phyloP scores from a whole-genome alignment of 345 rosid species.

The Boechera stricta region DNA sequence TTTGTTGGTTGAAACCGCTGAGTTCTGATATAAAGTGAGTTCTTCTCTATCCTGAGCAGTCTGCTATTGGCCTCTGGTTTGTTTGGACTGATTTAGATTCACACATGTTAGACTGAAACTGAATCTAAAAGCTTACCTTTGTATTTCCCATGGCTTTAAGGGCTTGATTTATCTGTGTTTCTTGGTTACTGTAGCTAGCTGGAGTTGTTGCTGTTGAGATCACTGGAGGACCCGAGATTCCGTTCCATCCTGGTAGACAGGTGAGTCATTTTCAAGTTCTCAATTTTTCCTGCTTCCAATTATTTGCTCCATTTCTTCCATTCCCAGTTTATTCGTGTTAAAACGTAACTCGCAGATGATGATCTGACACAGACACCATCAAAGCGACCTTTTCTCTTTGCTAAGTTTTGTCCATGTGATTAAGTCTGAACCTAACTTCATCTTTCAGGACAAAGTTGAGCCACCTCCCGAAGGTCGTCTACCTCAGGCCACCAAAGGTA shows the following conservation, averaged over 20 bases:
- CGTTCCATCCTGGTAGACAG: slow-evolving; percentile 83
- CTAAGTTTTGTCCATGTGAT: slow-evolving; percentile 5
- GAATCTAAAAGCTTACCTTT: not conserved
- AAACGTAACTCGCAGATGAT: not conserved
- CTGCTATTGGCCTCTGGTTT: not conserved
- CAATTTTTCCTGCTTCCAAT: not conserved
- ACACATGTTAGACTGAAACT: not conserved
- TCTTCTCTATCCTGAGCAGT: not conserved
- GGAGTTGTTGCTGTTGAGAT: slow-evolving; percentile 88
- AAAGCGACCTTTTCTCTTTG: not conserved
- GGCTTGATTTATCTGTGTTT: slow-evolving; percentile 5
- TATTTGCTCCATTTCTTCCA: not conserved
- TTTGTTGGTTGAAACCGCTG: not conserved
- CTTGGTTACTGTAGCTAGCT: slow-evolving; percentile 58
- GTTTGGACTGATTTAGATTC: slow-evolving; percentile 6
- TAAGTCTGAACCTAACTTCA: not conserved
- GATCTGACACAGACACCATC: not conserved
- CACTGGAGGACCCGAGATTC: slow-evolving; percentile 91
- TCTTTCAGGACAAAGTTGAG: slow-evolving; percentile 70
- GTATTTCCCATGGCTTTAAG: not conserved
- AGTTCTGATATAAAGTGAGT: not conserved
- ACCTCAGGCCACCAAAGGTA: slow-evolving; percentile 86
- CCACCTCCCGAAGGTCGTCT: slow-evolving; percentile 93
- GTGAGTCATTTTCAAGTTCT: slow-evolving; percentile 41
- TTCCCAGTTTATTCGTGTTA: not conserved